Base-by-base conservation (phyloP, 306 rosid species). In the Cucurbita ficifolia region DNA sequence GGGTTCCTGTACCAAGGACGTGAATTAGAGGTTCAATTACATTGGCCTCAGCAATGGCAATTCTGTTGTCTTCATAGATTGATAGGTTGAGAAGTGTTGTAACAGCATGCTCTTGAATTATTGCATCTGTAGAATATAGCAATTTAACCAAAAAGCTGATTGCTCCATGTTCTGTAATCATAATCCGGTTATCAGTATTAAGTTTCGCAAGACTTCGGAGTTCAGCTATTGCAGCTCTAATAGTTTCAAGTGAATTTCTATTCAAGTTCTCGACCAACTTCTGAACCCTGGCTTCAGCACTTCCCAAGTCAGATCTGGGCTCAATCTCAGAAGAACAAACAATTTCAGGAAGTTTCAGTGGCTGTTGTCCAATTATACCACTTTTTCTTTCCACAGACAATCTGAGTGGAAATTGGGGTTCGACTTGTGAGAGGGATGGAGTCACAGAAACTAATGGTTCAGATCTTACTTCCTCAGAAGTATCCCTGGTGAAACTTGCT, bases 41-140 rank as follows among this genome's bases (percentile, higher is more conserved):
- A 48, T 92, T 79, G 46, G 92, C 92, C 81, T 70, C 80, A 62
- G 96, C 92, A 79, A 95, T 95, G 48, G 87, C 87, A 78, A 79
- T 70, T 85, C 91, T 95, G 83, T 89, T 86, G 85, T 91, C 92
- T 59, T 86, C 91, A 70, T 88, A 83, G 76, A 95, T 95, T 17
- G 99, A 95, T 76, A 95, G 81, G 87, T 95, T 95, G 65, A 95
- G 90, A 78, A 95, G 97, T 59, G 99, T 88, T 6, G 99, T 95
- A 59, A 91, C 99, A 59, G 99, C 90, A 85, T 95, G 88, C 80
- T 95, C 99, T 88, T 91, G 99, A 76, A 89, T 82, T 19, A 14
- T 72, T 40, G 81, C 8, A 76, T 95, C 99, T 22, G 79, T 10
- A 57, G 92, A 91, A 72, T 68, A 77, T 51, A 95, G 96, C 73